Evolutionary conservation across 345 rosid species (phyloP).

Genomic region (Cardiospermum halicacabum): DNA sequence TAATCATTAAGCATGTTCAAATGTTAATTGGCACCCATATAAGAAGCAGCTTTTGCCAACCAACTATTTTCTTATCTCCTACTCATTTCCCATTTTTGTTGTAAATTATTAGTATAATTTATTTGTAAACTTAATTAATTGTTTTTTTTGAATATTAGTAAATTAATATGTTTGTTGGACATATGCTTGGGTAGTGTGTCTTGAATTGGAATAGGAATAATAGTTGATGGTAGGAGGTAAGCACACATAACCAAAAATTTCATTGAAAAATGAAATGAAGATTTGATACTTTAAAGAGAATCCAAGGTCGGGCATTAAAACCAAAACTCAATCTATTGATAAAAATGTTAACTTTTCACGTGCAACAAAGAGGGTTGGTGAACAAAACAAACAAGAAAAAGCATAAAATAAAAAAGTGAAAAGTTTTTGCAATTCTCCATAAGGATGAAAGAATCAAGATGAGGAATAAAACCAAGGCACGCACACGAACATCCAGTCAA

Average conservation of each 20-base stretch:
- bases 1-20: not conserved
- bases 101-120: not conserved
- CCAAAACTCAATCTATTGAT: not conserved
- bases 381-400: not conserved
- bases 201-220: too few species aligned
- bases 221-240: too few species aligned
- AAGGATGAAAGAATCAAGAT: not conserved
- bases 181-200: too few species aligned
- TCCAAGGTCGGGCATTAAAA: constrained; percentile 6
- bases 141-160: too few species aligned
- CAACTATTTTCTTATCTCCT: not conserved
- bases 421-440: not conserved
- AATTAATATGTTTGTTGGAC: too few species aligned
- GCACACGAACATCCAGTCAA: not conserved
- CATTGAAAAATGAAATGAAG: not conserved
- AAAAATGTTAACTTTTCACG: constrained; percentile 11
- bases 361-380: constrained; percentile 4
- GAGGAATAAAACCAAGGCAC: constrained; percentile 1
- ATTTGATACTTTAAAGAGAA: constrained; percentile 7
- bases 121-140: not conserved
- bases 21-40: not conserved
- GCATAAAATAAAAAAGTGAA: not conserved
- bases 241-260: not conserved
- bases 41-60: constrained; percentile 2
- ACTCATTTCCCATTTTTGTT: not conserved